Evolutionary conservation across 805 yeast species (phyloP), one percentile per base, ranked within the genome.

Genomic region (Hanseniaspora taiwanica): DNA sequence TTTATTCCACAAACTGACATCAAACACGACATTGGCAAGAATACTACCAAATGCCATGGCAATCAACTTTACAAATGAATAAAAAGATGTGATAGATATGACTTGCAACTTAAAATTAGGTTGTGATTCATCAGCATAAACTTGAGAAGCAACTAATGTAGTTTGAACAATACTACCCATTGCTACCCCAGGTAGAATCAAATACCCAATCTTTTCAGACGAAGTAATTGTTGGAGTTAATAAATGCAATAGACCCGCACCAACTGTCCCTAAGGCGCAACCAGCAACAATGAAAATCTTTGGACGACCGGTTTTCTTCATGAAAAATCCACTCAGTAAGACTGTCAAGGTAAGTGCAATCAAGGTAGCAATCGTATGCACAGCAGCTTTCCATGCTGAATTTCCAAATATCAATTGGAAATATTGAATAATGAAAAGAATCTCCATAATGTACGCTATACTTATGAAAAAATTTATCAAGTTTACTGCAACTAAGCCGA

Each of bases 141-240:
- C 33, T 43, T 62, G 65, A 12, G 53, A 46, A 17, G 59, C 50
- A 34, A 60, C 44, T 37, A 60, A 25, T 4, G 56, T 46, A n/a
- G 59, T 42, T 45, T 64, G 69, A 47, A 62, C 44, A 23, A 50
- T 44, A 5, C 53, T 37, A 18, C 69, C 71, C 27, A 63, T 46
- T 3, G 57, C 59, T 8, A 60, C 40, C 40, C 70, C 70, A 2
- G 62, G 57, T 14, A 64, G 50, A 32, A 66, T 61, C 36, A 63
- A 42, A 16, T 53, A 47, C 3, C 70, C 71, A 32, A 64, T 63
- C 31, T 54, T 55, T 27, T 50, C 29, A 0, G 56, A 39, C 4
- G 44, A 40, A 3, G 51, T 42, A 2, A 68, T 56, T 29, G 56
- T 46, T 24, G 53, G 59, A 3, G 53, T 48, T 33, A 63, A 50